These are phyloP conservation scores for Nicotiana noctiflora DNA, from an alignment of 257 asterid genomes.

Conservation along the genomic window DNA sequence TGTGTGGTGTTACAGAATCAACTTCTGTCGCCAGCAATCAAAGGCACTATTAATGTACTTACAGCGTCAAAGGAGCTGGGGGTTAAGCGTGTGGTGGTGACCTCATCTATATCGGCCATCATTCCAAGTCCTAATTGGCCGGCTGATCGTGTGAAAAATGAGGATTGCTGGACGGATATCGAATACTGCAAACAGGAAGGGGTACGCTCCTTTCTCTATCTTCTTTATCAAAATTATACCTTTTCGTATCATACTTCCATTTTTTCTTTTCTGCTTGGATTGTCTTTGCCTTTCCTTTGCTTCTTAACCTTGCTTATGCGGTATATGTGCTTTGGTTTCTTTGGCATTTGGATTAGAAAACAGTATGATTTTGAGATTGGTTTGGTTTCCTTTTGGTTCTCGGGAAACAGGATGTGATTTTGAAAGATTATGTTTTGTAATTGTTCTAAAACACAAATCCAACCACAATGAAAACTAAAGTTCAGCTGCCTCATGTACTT, in stretches of 20 bases:
- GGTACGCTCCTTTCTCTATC: constrained; percentile 33
- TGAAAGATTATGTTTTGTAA: background rate
- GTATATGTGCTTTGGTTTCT: background rate
- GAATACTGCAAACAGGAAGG: constrained; percentile 71
- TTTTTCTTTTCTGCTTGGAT: background rate
- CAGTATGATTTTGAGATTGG: background rate
- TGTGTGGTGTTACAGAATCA: constrained; percentile 32
- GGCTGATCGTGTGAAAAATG: constrained; percentile 51
- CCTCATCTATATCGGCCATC: constrained; percentile 69
- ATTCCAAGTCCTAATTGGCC: constrained; percentile 69
- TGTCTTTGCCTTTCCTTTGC: background rate
- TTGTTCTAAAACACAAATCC: no score
- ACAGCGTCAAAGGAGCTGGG: constrained; percentile 85
- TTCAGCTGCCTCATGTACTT: no score
- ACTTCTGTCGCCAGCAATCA: constrained; percentile 74
- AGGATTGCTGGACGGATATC: constrained; percentile 87
- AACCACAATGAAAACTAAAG: no score
- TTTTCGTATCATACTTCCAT: background rate
- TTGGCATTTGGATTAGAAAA: background rate
- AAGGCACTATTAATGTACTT: constrained; percentile 80
- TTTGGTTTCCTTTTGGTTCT: background rate
- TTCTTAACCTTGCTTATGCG: background rate
- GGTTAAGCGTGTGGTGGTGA: constrained; percentile 80
- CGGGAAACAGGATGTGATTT: background rate
- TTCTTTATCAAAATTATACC: background rate